Conservation (phyloP, 148 eudicot genomes). For the Chenopodium suecicum region DNA sequence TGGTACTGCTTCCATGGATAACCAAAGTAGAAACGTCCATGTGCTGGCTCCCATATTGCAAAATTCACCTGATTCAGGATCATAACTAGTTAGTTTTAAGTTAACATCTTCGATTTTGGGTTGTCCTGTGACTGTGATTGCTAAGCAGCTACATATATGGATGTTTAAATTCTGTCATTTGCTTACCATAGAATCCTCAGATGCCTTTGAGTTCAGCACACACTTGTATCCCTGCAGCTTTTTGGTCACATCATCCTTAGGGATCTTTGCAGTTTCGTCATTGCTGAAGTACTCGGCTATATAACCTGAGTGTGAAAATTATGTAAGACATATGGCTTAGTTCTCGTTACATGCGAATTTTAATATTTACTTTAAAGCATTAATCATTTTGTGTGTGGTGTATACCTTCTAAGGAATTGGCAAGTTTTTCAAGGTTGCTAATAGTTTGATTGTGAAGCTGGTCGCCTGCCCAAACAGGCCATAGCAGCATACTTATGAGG, state of each 20-base stretch:
- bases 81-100: background rate
- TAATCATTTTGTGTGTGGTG: background rate
- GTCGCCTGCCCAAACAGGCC: slow-evolving; percentile 84
- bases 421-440: slow-evolving; percentile 65
- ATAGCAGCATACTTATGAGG: slow-evolving; percentile 56
- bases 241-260: slow-evolving; percentile 37
- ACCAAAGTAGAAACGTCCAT: slow-evolving; percentile 61
- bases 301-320: slow-evolving; percentile 43
- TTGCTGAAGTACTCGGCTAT: slow-evolving; percentile 56
- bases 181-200: slow-evolving; percentile 79
- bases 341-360: too few relatives aligned
- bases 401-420: slow-evolving; percentile 70
- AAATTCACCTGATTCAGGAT: slow-evolving; percentile 55
- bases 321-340: background rate
- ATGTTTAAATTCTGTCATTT: background rate
- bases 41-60: slow-evolving; percentile 92
- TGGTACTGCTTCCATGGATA: slow-evolving; percentile 91
- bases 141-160: too few relatives aligned
- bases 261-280: slow-evolving; percentile 24
- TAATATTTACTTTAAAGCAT: background rate
- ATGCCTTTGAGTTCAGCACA: slow-evolving; percentile 70
- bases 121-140: background rate
- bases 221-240: slow-evolving; percentile 61
- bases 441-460: slow-evolving; percentile 61
- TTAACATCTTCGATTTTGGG: background rate